These are phyloP conservation scores for Noccaea bulbosa DNA, from an alignment of 345 rosid genomes.

Conservation along the genomic window DNA sequence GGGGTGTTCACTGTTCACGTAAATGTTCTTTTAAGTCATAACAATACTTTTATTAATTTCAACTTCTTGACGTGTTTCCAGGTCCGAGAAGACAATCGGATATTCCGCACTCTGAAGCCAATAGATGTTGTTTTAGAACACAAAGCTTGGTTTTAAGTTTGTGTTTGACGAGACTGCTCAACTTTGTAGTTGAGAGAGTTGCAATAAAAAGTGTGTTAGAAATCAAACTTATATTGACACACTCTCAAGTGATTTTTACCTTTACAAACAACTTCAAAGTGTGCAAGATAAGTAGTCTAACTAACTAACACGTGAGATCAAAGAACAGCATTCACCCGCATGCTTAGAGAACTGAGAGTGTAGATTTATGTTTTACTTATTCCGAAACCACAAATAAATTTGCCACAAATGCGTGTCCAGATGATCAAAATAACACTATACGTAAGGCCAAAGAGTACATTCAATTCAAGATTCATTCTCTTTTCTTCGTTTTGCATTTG, in stretches of 20 bases:
- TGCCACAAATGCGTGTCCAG: constrained; percentile 7
- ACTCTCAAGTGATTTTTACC: not conserved
- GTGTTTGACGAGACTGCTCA: not conserved
- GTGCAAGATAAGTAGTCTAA: not conserved
- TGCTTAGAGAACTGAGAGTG: constrained; percentile 1
- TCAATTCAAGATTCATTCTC: constrained; percentile 25
- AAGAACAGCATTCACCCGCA: not conserved
- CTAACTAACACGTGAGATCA: constrained; percentile 3
- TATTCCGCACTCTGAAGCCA: constrained; percentile 39
- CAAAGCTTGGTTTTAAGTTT: constrained; percentile 4
- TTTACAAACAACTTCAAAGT: not conserved
- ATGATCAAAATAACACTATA: constrained; percentile 35
- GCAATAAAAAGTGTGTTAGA: constrained; percentile 27
- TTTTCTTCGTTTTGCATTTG: constrained; percentile 31
- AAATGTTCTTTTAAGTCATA: too few relatives aligned
- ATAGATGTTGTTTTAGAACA: not conserved
- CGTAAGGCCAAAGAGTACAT: constrained; percentile 12
- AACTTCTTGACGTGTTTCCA: constrained; percentile 14
- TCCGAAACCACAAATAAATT: constrained; percentile 11
- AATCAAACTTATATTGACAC: constrained; percentile 10
- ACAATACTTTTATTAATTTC: constrained; percentile 1
- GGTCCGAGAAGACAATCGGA: constrained; percentile 38
- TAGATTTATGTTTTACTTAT: constrained; percentile 15
- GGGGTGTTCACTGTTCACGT: too few relatives aligned
- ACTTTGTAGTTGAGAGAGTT: constrained; percentile 25